Evolutionary conservation across 495 filamentous ascomycete genomes (phyloP), one percentile per base, ranked within the genome.

Genomic region (Neurospora sp.): DNA sequence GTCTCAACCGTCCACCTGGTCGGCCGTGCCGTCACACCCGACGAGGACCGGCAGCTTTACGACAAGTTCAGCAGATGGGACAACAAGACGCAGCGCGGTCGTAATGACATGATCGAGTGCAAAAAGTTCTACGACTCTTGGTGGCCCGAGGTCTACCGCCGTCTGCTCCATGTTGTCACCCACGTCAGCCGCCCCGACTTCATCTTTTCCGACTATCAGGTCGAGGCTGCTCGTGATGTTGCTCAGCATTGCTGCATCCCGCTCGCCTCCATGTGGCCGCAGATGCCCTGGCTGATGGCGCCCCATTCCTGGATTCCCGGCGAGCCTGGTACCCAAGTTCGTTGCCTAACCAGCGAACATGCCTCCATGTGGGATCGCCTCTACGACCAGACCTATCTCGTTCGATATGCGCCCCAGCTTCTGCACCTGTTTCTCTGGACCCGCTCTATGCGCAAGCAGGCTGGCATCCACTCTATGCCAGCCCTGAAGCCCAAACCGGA

Each of bases 201-300:
- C 68, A 82, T 84, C 69, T 46, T 84, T 1, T 79, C 80, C 5
- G 82, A 85, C 48, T 83, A 80, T 75, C 80, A 82, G 44, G 78
- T 81, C 39, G 82, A 83, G 22, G 82, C 82, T 0, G 81, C 76
- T 16, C 75, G 78, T 41, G 82, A 83, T 70, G 79, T 84, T 27
- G 70, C 74, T 14, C 41, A 75, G 27, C 74, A 83, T 70, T 80
- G 78, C 69, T 69, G 76, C 7, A 38, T 83, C 14, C 82, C 82
- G 5, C 74, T 85, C 42, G 79, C 81, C 38, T 77, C 79, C 38
- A 73, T 82, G 9, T 82, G 76, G 77, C 83, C 83, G 1, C 78
- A 80, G 39, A 82, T 81, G 82, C 82, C 83, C 2, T 76, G 73
- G 40, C 74, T 80, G 2, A 81, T 81, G 79, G 41, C 81, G 20